phyloP scores from a whole-genome alignment of 1,284 basidiomycete genomes.

The Wallemia ichthyophaga region DNA sequence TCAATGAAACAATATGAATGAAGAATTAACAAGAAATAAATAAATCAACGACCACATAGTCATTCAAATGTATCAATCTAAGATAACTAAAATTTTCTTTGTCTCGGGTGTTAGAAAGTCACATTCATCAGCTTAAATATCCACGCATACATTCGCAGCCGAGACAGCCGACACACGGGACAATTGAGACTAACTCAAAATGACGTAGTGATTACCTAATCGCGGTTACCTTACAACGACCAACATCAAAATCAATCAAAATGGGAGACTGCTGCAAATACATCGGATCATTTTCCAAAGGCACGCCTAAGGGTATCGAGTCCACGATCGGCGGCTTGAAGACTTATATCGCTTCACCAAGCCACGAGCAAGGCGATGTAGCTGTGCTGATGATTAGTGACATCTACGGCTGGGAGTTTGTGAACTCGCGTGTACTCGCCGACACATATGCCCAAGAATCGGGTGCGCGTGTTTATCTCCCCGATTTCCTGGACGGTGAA shows the following conservation, averaged over 20 bases:
- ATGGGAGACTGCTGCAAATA: neutral
- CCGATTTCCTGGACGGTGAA: neutral
- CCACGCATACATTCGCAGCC: no score
- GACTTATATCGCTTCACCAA: neutral
- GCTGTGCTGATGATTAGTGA: neutral
- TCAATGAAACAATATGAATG: no score
- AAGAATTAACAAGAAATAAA: no score
- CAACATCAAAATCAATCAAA: neutral
- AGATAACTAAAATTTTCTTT: no score
- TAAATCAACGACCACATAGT: no score
- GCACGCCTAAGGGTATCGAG: neutral
- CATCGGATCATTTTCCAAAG: neutral
- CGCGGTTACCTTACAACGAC: no score
- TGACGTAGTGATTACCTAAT: no score
- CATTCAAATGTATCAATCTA: no score
- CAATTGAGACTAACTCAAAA: no score
- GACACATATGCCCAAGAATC: slow-evolving; percentile 6
- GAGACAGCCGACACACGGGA: no score
- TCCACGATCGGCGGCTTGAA: neutral
- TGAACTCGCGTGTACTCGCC: slow-evolving; percentile 5
- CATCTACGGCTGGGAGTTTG: neutral
- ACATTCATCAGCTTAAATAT: no score
- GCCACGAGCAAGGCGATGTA: neutral
- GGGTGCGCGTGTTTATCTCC: slow-evolving; percentile 3
- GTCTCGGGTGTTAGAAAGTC: no score